phyloP scores from a whole-genome alignment of 1,284 basidiomycete genomes.

The Ganoderma lingzhi region DNA sequence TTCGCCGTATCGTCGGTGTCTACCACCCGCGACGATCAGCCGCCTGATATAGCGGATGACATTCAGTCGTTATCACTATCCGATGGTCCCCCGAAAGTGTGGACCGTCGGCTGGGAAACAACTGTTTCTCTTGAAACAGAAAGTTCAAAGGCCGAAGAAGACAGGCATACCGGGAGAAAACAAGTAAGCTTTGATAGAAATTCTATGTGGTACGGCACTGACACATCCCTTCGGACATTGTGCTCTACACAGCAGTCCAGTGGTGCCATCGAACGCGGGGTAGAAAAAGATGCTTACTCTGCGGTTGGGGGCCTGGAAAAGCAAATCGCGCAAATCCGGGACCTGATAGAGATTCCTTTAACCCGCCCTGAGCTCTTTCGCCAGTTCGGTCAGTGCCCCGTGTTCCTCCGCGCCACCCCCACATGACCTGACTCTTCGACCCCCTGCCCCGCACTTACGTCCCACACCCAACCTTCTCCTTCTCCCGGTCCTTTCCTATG shows the following conservation, averaged over 20 bases:
- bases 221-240: neutral
- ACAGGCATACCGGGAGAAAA: neutral
- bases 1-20: constrained; percentile 63
- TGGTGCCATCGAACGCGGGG: constrained; percentile 51
- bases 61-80: constrained; percentile 53
- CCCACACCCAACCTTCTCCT: neutral
- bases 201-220: neutral
- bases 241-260: constrained; percentile 46
- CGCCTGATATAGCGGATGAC: constrained; percentile 48
- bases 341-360: constrained; percentile 95
- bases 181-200: neutral
- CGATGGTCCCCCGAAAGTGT: constrained; percentile 48
- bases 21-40: constrained; percentile 40
- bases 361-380: constrained; percentile 90
- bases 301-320: constrained; percentile 89
- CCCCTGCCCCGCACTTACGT: neutral
- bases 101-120: constrained; percentile 71
- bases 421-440: constrained; percentile 20
- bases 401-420: neutral
- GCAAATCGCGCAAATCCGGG: constrained; percentile 90
- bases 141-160: constrained; percentile 30
- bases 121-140: constrained; percentile 55
- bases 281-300: constrained; percentile 65
- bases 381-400: constrained; percentile 73
- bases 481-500: neutral